A percentile compares a stretch with the other conserved stretches of the same genome.
phyloP scores from a whole-genome alignment of 192 early-diverging fungal genomes.

The Dimargaris xerosporica region DNA sequence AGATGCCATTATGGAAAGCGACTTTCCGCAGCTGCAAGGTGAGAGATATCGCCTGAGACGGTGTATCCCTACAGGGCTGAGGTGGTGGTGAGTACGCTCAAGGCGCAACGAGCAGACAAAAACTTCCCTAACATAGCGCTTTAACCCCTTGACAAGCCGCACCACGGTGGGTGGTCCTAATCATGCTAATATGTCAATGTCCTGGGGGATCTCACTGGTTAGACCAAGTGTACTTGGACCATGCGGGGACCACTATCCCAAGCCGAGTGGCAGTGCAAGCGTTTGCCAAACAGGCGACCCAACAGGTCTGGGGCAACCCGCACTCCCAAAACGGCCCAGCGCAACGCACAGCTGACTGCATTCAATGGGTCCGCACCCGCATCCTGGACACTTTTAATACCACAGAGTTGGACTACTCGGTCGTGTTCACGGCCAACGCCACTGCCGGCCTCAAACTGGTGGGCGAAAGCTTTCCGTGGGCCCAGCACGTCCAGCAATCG shows the following conservation, averaged over 20 bases:
- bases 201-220: too few relatives aligned
- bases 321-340: slow-evolving; percentile 45
- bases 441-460: slow-evolving; percentile 61
- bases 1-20: too few relatives aligned
- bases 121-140: too few relatives aligned
- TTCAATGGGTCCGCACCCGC: slow-evolving; percentile 34
- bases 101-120: too few relatives aligned
- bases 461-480: slow-evolving; percentile 52
- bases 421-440: slow-evolving; percentile 66
- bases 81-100: too few relatives aligned
- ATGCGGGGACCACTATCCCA: slow-evolving; percentile 43
- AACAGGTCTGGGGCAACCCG: slow-evolving; percentile 43
- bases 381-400: slow-evolving; percentile 42
- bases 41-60: too few relatives aligned
- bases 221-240: slow-evolving; percentile 41
- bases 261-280: slow-evolving; percentile 25
- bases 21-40: background rate
- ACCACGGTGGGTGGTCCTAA: too few relatives aligned
- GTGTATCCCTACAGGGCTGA: too few relatives aligned
- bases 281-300: slow-evolving; percentile 27
- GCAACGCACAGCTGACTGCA: slow-evolving; percentile 28
- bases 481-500: slow-evolving; percentile 7
- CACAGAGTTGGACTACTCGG: slow-evolving; percentile 36
- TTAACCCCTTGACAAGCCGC: too few relatives aligned
- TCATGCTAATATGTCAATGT: too few relatives aligned